These are phyloP conservation scores for Nannizzia gypsea DNA, from an alignment of 2,329 filamentous ascomycete genomes.

Conservation along the genomic window DNA sequence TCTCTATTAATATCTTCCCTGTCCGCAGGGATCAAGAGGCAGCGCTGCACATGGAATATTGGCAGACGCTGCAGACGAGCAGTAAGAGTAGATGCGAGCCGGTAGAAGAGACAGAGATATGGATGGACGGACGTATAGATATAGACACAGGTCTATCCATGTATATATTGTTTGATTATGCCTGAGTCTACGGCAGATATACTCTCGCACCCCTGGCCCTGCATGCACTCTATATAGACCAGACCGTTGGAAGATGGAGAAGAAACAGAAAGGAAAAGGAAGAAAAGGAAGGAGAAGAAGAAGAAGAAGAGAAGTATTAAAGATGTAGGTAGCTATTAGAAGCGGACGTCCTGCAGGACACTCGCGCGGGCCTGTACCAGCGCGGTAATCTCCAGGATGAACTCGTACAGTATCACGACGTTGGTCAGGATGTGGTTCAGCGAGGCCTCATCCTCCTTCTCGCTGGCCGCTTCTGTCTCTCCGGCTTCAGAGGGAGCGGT, in stretches of 20 bases:
- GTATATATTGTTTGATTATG: no score
- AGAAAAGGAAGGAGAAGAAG: no score
- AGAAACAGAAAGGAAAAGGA: background rate
- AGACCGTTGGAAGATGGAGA: background rate
- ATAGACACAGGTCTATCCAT: no score
- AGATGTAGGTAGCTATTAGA: background rate
- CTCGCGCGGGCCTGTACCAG: constrained; percentile 63
- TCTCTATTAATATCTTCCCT: background rate
- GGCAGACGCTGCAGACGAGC: background rate
- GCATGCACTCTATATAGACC: no score
- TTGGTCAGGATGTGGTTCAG: constrained; percentile 72
- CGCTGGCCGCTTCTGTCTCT: constrained; percentile 13
- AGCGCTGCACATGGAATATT: background rate
- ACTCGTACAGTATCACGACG: constrained; percentile 66
- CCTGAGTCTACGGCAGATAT: no score
- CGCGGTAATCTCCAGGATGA: constrained; percentile 64
- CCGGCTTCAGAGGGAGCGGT: background rate
- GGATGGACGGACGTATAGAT: background rate
- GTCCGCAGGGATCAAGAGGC: background rate
- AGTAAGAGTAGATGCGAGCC: background rate
- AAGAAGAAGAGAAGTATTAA: no score
- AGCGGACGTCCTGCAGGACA: constrained; percentile 64
- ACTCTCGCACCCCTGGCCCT: no score
- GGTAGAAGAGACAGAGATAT: background rate
- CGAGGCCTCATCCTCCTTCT: constrained; percentile 41